phyloP scores from a whole-genome alignment of 768 basidiomycete species.

The Suillus tomentosus region DNA sequence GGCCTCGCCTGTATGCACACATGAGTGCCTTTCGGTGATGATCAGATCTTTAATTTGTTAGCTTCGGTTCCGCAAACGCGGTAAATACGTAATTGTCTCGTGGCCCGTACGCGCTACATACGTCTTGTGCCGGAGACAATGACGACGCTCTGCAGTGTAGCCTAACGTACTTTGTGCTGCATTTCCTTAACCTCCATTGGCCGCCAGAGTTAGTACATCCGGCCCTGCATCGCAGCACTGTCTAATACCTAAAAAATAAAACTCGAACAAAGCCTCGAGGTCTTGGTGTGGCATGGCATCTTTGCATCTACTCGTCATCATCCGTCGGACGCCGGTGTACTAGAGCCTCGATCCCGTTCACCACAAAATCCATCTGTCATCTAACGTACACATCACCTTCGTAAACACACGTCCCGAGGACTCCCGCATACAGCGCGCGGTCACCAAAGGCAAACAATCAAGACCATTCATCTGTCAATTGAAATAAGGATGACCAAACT shows the following conservation, averaged over 20 bases:
- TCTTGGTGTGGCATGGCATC: constrained; percentile 29
- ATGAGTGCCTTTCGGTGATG: constrained; percentile 7
- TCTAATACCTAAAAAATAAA: constrained; percentile 33
- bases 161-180: constrained; percentile 14
- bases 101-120: not conserved
- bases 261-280: constrained; percentile 31
- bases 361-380: constrained; percentile 9
- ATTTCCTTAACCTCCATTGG: constrained; percentile 18
- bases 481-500: constrained; percentile 32
- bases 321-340: constrained; percentile 29
- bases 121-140: constrained; percentile 5
- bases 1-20: constrained; percentile 6
- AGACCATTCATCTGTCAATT: constrained; percentile 1
- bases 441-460: not conserved
- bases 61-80: constrained; percentile 30
- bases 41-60: constrained; percentile 10
- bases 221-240: constrained; percentile 35
- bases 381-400: not conserved
- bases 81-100: constrained; percentile 20
- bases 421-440: not conserved
- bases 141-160: constrained; percentile 1
- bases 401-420: constrained; percentile 6
- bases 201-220: constrained; percentile 21
- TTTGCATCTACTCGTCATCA: constrained; percentile 37
- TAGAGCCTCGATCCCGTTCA: constrained; percentile 22